Percentiles rank a stretch among this genome's conserved stretches.
These are phyloP conservation scores for Sporothrix inflata DNA, from an alignment of 2,329 filamentous ascomycete genomes.

Conservation along the genomic window DNA sequence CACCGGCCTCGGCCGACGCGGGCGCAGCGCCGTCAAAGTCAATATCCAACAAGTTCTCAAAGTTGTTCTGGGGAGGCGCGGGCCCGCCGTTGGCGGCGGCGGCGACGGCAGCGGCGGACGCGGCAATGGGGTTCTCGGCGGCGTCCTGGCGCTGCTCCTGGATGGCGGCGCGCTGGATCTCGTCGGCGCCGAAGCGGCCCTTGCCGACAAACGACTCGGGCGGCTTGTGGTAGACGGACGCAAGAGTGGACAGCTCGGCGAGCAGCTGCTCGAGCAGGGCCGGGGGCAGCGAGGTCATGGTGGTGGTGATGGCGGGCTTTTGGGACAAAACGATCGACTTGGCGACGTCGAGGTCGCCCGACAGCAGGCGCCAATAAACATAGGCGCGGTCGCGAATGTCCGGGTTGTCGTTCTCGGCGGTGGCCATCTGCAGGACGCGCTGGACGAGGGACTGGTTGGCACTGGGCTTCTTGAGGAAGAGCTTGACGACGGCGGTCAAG, in stretches of 20 bases:
- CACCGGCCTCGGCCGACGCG: constrained; percentile 71
- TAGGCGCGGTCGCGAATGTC: constrained; percentile 97
- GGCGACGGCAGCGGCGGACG: constrained; percentile 71
- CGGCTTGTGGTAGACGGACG: constrained; percentile 97
- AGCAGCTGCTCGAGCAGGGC: constrained; percentile 88
- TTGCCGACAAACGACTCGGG: constrained; percentile 98
- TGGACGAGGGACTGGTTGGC: constrained; percentile 89
- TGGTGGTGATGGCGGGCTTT: constrained; percentile 91
- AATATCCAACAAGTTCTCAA: constrained; percentile 87
- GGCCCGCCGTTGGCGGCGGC: constrained; percentile 63
- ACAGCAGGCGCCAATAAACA: constrained; percentile 96
- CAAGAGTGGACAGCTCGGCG: constrained; percentile 86
- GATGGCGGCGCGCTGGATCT: constrained; percentile 92
- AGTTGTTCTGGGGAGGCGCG: constrained; percentile 65
- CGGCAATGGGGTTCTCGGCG: constrained; percentile 91
- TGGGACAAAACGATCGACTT: constrained; percentile 93
- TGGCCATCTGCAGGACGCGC: constrained; percentile 90
- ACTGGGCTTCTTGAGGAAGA: constrained; percentile 95
- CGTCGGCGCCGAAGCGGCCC: constrained; percentile 89
- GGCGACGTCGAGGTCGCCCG: constrained; percentile 85
- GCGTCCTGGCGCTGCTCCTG: constrained; percentile 94
- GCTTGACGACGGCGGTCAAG: constrained; percentile 92
- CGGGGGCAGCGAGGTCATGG: constrained; percentile 85
- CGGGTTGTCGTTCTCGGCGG: constrained; percentile 93
- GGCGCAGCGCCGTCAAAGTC: constrained; percentile 79